phyloP scores from a whole-genome alignment of 805 yeast genomes.

The Wickerhamiella lipophila region DNA sequence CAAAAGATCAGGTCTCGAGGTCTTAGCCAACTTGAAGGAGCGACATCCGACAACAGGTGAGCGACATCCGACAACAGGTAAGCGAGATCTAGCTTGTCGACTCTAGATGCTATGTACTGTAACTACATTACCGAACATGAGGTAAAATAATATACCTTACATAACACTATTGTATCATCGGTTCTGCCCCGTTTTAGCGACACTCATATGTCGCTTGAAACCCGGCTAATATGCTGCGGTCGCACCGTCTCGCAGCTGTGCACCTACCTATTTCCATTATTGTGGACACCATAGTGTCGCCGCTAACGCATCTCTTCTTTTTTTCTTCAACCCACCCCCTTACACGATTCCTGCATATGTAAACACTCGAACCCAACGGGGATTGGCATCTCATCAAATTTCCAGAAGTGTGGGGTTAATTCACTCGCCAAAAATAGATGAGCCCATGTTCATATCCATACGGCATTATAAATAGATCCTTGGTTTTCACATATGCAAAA shows the following conservation, averaged over 20 bases:
- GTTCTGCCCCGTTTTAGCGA: not conserved
- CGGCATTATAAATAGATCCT: not conserved
- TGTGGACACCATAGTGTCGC: not conserved
- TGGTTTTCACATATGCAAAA: not conserved
- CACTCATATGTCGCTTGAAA: not conserved
- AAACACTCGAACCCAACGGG: not conserved
- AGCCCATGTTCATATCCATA: not conserved
- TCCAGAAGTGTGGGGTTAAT: not conserved
- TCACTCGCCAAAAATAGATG: not conserved
- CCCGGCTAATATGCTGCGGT: not conserved
- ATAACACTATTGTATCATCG: not conserved
- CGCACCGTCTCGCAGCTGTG: not conserved
- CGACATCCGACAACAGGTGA: too few species aligned
- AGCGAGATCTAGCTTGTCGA: not conserved
- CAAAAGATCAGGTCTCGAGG: too few species aligned
- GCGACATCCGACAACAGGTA: too few species aligned
- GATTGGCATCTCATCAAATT: not conserved
- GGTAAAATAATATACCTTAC: not conserved
- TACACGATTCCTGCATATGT: not conserved
- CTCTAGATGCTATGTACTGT: not conserved
- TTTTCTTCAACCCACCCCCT: too few species aligned
- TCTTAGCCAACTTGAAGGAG: too few species aligned
- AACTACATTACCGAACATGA: not conserved
- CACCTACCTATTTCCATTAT: not conserved
- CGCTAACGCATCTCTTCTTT: too few species aligned